A percentile compares a stretch with the other conserved stretches of the same genome.
phyloP scores from a whole-genome alignment of 139 green algal species.

The Chlamydomonas sp. region DNA sequence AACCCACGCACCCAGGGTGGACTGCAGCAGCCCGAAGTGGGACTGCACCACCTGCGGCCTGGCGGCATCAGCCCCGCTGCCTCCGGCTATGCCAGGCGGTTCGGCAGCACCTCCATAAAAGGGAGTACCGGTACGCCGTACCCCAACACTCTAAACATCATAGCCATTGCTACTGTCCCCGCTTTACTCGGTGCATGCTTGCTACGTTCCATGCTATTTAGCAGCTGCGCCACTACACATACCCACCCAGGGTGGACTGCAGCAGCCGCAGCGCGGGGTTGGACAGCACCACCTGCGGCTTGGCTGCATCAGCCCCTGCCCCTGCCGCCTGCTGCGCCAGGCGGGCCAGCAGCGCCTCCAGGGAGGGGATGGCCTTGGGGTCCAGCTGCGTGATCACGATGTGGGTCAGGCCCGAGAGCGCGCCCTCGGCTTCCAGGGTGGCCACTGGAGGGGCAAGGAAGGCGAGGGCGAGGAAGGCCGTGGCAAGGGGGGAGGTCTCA shows the following conservation, averaged over 20 bases:
- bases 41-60: too few species aligned
- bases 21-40: neutral
- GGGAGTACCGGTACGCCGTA: too few species aligned
- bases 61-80: too few species aligned
- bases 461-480: neutral
- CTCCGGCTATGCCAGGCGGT: too few species aligned
- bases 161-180: too few species aligned
- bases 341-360: constrained; percentile 73
- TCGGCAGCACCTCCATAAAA: too few species aligned
- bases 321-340: neutral
- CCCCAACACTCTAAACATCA: too few species aligned
- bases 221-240: neutral
- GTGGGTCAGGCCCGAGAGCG: constrained; percentile 57
- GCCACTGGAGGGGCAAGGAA: constrained; percentile 51
- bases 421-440: constrained; percentile 42
- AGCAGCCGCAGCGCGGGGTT: constrained; percentile 81
- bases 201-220: too few species aligned
- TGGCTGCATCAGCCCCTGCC: neutral
- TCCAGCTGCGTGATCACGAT: constrained; percentile 90
- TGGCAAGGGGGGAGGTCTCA: too few species aligned
- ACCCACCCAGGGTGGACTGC: constrained; percentile 49
- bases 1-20: too few species aligned
- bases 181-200: too few species aligned
- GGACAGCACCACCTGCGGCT: constrained; percentile 77
- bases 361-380: constrained; percentile 77